Evolutionary conservation across 2,329 filamentous ascomycete species (phyloP).

Genomic region (Colletotrichum ledebouriae): DNA sequence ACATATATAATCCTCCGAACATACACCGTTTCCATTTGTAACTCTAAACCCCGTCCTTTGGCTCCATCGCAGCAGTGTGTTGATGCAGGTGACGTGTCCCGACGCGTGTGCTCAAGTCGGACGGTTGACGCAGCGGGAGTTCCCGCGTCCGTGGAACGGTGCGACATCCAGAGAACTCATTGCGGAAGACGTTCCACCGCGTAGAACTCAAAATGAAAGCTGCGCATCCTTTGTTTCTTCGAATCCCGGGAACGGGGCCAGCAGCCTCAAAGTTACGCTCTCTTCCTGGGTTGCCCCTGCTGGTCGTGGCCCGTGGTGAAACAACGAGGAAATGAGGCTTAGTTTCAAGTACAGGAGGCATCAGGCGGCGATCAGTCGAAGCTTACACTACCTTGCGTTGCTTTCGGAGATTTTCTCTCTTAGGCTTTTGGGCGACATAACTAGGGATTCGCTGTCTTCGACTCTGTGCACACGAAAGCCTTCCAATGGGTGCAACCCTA

Average conservation of each 20-base stretch:
- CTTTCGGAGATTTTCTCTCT: not conserved
- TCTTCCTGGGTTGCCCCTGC: slow-evolving; percentile 13
- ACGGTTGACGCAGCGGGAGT: too few relatives aligned
- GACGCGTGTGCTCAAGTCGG: not conserved
- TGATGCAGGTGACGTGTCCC: too few relatives aligned
- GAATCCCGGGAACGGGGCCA: too few relatives aligned
- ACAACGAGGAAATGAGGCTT: slow-evolving; percentile 19
- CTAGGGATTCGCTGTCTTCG: too few relatives aligned
- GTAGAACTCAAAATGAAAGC: not conserved
- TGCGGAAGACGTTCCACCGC: too few relatives aligned
- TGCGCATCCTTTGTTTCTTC: not conserved
- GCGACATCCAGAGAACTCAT: not conserved
- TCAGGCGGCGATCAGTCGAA: not conserved
- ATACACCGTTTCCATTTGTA: not conserved
- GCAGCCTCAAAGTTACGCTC: too few relatives aligned
- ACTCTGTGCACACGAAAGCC: too few relatives aligned
- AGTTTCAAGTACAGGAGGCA: slow-evolving; percentile 24
- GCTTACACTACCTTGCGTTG: not conserved
- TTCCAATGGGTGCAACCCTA: too few relatives aligned
- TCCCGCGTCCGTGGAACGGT: not conserved
- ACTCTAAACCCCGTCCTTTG: not conserved
- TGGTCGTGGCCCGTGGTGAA: slow-evolving; percentile 9
- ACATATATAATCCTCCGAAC: slow-evolving; percentile 19
- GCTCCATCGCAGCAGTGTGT: too few relatives aligned
- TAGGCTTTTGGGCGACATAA: too few relatives aligned